Base-by-base conservation (phyloP, 495 filamentous ascomycete genomes). In the Aspergillus bertholletiae region DNA sequence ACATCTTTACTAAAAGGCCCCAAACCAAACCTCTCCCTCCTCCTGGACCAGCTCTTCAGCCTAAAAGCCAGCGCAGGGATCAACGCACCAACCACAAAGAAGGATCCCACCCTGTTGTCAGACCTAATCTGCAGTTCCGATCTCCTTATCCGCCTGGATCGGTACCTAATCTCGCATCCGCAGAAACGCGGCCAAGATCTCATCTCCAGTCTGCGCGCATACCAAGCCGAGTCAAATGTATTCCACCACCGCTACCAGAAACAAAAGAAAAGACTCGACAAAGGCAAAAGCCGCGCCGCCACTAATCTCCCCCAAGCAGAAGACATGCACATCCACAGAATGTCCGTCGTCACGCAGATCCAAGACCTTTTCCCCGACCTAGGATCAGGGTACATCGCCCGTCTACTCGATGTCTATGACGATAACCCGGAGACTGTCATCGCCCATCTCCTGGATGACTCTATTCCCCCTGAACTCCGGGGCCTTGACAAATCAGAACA, bases 301-400 rank as follows among this genome's bases (percentile, higher is more conserved):
- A n/a, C n/a, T n/a, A n/a, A n/a, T n/a, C n/a, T n/a, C n/a, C n/a
- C n/a, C n/a, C n/a, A n/a, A n/a, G n/a, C 73, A 34, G 76, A 76
- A 9, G 79, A 86, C 17, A 73, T 93, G 12, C 89, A 91, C 64
- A 72, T 90, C 40, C 90, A 96, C 72, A 85, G 80, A 24, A 86
- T 93, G 83, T 90, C 84, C 61, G 81, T 92, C 24, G 82, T 97
- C 46, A 86, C 84, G 7, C 89, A 93, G 70, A 77, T 98, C 34
- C 91, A 96, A 63, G 94, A 98, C 61, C 76, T 98, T 22, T 97
- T 98, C 69, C 91, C 94, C 0, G 83, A 93, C 53, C 79, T 98
- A 7, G 94, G 92, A 3, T 84, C 88, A 7, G 88, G 82, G 5
- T 97, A 96, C 68, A 73, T 97, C 37, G 74, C 87, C 15, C 83